phyloP scores from a whole-genome alignment of 441 rosid genomes.

The Croton setiger region DNA sequence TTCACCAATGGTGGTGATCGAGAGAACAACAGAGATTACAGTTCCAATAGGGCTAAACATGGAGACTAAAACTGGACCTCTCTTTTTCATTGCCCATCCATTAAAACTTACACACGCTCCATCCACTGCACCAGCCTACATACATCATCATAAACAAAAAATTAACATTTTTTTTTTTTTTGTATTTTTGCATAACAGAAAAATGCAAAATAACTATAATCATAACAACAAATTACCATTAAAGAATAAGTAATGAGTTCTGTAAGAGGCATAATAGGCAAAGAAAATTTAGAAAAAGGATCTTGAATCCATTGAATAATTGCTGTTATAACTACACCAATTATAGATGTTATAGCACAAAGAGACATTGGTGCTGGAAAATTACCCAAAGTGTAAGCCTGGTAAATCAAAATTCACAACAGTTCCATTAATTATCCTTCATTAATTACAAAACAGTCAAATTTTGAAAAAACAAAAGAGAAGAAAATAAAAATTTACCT shows the following conservation, averaged over 20 bases:
- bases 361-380: constrained; percentile 89
- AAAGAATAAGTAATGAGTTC: constrained; percentile 43
- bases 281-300: constrained; percentile 27
- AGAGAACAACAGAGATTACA: constrained; percentile 60
- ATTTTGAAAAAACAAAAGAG: no score
- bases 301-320: constrained; percentile 42
- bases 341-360: constrained; percentile 67
- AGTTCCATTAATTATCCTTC: no score
- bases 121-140: constrained; percentile 58
- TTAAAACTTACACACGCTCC: constrained; percentile 80
- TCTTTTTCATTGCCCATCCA: constrained; percentile 96
- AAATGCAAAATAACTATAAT: no score
- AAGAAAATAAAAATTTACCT: constrained; percentile 45
- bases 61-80: constrained; percentile 88
- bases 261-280: constrained; percentile 36
- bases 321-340: constrained; percentile 61
- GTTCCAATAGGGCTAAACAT: constrained; percentile 88
- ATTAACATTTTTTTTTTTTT: no score
- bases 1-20: constrained; percentile 61
- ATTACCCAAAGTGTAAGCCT: constrained; percentile 67
- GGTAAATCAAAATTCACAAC: constrained; percentile 7
- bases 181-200: no score
- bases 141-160: no score
- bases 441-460: background rate
- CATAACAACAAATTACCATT: constrained; percentile 44